Conservation (phyloP, 805 yeast species). For the Lipomyces starkeyi region DNA sequence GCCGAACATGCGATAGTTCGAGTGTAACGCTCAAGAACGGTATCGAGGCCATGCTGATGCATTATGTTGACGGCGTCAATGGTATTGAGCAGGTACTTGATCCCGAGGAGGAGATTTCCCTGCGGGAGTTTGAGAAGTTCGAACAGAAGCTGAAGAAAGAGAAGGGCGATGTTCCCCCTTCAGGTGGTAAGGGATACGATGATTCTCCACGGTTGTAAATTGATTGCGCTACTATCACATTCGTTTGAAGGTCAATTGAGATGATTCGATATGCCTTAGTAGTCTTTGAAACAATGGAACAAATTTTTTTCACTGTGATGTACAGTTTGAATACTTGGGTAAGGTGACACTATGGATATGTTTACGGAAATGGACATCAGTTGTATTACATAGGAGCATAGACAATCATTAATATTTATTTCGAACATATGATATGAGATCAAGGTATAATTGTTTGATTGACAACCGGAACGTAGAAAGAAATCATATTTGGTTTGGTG, state of each 20-base stretch:
- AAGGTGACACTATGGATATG: not conserved
- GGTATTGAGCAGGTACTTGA: conserved; percentile 88
- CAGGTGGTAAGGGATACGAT: conserved; percentile 13
- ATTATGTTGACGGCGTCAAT: conserved; percentile 93
- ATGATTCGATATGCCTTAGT: not conserved
- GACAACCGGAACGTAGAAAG: too few relatives aligned
- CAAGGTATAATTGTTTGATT: too few relatives aligned
- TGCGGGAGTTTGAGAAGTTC: conserved; percentile 82
- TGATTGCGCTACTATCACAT: not conserved
- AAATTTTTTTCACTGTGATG: too few relatives aligned
- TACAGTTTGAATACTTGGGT: not conserved
- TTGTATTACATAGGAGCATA: not conserved
- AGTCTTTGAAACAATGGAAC: not conserved
- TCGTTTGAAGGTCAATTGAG: not conserved
- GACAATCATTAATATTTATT: not conserved
- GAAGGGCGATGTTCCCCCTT: conserved; percentile 22
- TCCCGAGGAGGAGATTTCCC: conserved; percentile 74
- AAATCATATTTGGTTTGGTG: too few relatives aligned
- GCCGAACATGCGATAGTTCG: conserved; percentile 89
- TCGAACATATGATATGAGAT: not conserved
- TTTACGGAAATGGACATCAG: too few relatives aligned
- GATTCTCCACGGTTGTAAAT: conserved; percentile 11
- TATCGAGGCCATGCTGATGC: conserved; percentile 95
- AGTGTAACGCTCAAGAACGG: conserved; percentile 94
- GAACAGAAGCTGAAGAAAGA: conserved; percentile 61